Percentiles rank a stretch among this genome's conserved stretches.
Evolutionary conservation across 2,329 filamentous ascomycete genomes (phyloP).

Genomic region (Fusarium sp.): DNA sequence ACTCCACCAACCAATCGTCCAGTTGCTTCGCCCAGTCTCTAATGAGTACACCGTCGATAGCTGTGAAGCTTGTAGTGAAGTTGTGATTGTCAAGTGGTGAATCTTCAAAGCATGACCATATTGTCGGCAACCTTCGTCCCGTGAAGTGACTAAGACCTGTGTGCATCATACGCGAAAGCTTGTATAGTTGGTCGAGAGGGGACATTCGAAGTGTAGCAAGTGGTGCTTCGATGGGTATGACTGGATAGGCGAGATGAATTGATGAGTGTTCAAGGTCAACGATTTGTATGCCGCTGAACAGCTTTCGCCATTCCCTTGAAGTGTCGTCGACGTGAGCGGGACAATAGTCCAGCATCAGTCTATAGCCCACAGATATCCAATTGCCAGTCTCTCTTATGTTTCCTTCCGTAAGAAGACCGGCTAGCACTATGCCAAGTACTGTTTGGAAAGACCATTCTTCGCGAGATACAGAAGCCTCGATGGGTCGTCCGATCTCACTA

Average conservation of each 20-base stretch:
- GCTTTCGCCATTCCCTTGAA: constrained; percentile 18
- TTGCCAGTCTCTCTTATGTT: constrained; percentile 15
- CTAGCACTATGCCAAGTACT: constrained; percentile 7
- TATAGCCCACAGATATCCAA: constrained; percentile 21
- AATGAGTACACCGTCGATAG: constrained; percentile 3
- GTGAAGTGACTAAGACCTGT: constrained; percentile 11
- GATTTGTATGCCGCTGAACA: constrained; percentile 18
- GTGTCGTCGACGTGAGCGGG: constrained; percentile 16
- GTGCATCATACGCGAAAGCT: constrained; percentile 18
- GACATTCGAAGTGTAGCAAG: constrained; percentile 4
- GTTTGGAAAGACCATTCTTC: constrained; percentile 25
- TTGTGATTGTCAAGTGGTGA: neutral
- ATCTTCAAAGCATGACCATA: constrained; percentile 20
- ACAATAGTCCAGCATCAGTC: constrained; percentile 18
- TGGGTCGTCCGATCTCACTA: constrained; percentile 1
- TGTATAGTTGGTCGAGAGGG: constrained; percentile 8
- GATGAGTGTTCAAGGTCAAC: constrained; percentile 21
- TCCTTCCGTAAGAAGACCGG: constrained; percentile 1
- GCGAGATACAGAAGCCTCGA: neutral
- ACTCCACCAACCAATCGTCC: constrained; percentile 14
- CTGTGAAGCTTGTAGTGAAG: constrained; percentile 5
- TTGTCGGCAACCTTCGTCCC: neutral
- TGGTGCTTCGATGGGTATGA: constrained; percentile 19
- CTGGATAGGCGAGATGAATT: constrained; percentile 3
- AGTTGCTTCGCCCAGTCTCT: constrained; percentile 17